Base-by-base conservation (phyloP, 2,329 filamentous ascomycete genomes). In the Alternaria longipes region DNA sequence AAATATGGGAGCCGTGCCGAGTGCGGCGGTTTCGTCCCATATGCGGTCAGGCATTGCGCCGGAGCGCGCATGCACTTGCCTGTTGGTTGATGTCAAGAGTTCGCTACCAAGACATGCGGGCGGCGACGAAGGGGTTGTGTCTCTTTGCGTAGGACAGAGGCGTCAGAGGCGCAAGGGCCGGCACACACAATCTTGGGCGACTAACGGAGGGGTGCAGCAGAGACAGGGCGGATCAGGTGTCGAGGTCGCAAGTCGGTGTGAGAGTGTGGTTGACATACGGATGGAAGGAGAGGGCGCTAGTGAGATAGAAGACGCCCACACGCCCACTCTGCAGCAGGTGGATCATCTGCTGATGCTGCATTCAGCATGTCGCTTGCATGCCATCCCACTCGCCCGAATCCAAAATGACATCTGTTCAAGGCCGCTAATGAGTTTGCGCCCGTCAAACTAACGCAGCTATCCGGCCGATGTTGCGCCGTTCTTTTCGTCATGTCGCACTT, bases 1-100 rank as follows among this genome's bases (percentile, higher is more conserved):
- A 59, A 79, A 78, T 34, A 79, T 75, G 65, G 72, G 70, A 34
- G 70, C 72, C 7, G 70, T 70, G 51, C 60, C 67, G 46, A 74
- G 67, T 56, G 72, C 68, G 51, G 65, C 60, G 41, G 67, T 42
- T 40, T 60, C 49, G 60, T 74, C 68, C 68, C 65, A 68, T 46
- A 55, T 66, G 49, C 59, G 66, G 64, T 64, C 63, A 41, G 65
- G 61, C 76, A 78, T 78, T 66, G 73, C 73, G 70, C 72, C 67
- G 66, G 59, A 65, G 71, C 70, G 71, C 71, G 67, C 74, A 77
- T 76, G 66, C 60, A 70, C 64, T 61, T 66, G 44, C 36, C 64
- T 46, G 8, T 54, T 40, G 68, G 60, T 57, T 70, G 71, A 70
- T 66, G 68, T 70, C 70, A 69, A 63, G 65, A 59, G 49, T 32